Evolutionary conservation across 345 rosid genomes (phyloP).

Genomic region (Citrus trifoliata): DNA sequence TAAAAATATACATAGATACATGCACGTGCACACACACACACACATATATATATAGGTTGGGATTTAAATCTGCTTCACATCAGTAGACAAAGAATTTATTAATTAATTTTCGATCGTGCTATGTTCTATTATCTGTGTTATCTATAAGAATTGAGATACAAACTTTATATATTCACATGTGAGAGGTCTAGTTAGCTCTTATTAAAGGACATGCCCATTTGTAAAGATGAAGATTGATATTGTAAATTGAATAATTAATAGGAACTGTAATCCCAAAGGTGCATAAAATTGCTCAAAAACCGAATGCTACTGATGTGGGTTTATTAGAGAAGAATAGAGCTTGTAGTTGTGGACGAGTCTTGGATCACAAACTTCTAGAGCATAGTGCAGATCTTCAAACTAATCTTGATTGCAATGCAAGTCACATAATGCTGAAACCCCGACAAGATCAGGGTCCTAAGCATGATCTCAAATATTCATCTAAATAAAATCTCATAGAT

Average conservation of each 20-base stretch:
- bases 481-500: not conserved
- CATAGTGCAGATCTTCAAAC: not conserved
- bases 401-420: conserved; percentile 5
- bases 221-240: not conserved
- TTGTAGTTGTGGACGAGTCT: not conserved
- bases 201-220: too few relatives aligned
- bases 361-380: not conserved
- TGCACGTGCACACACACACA: too few relatives aligned
- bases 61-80: too few relatives aligned
- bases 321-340: not conserved
- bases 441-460: not conserved
- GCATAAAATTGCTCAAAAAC: not conserved
- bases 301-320: not conserved
- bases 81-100: too few relatives aligned
- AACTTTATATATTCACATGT: too few relatives aligned
- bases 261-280: not conserved
- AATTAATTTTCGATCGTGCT: too few relatives aligned
- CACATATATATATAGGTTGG: too few relatives aligned
- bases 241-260: not conserved
- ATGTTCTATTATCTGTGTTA: too few relatives aligned
- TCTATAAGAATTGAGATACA: too few relatives aligned
- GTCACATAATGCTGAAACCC: not conserved
- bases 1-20: too few relatives aligned
- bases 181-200: too few relatives aligned
- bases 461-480: not conserved